Evolutionary conservation across 2,329 filamentous ascomycete genomes (phyloP).

Genomic region (Aureobasidium pullulans): DNA sequence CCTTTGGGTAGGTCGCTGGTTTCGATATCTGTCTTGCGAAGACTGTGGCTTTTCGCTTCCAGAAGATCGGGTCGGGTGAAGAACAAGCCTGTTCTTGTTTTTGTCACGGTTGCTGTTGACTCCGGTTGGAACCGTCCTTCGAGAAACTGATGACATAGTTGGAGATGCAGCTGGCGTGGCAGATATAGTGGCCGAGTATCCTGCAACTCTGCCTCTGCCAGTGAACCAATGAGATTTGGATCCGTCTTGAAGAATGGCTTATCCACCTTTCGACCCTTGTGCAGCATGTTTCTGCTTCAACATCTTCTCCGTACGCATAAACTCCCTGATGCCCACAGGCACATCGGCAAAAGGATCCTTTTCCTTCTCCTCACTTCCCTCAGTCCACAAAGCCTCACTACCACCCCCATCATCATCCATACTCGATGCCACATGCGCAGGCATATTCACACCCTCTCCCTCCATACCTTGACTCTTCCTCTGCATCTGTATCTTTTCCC

Average conservation of each 20-base stretch:
- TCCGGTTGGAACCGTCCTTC: no score
- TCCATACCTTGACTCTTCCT: conserved; percentile 11
- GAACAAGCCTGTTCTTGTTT: no score
- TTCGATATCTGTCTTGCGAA: no score
- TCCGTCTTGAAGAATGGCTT: neutral
- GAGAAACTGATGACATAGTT: no score
- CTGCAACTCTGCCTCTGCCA: no score
- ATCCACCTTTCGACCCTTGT: neutral
- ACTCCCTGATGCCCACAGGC: conserved; percentile 88
- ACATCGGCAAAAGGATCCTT: conserved; percentile 66
- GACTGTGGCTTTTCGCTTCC: no score
- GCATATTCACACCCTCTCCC: conserved; percentile 26
- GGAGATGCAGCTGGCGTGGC: no score
- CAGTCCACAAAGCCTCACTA: conserved; percentile 60
- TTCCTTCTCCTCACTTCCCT: conserved; percentile 30
- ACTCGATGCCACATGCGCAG: conserved; percentile 47
- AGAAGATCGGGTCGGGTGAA: no score
- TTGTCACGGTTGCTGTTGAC: no score
- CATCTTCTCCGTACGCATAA: conserved; percentile 94
- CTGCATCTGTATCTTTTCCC: conserved; percentile 40
- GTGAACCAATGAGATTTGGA: no score
- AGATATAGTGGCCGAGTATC: neutral
- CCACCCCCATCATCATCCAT: conserved; percentile 79
- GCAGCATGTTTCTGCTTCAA: conserved; percentile 51
- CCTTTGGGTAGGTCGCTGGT: no score